Base-by-base conservation (phyloP, 768 basidiomycete genomes). In the Peribolospora baueri region DNA sequence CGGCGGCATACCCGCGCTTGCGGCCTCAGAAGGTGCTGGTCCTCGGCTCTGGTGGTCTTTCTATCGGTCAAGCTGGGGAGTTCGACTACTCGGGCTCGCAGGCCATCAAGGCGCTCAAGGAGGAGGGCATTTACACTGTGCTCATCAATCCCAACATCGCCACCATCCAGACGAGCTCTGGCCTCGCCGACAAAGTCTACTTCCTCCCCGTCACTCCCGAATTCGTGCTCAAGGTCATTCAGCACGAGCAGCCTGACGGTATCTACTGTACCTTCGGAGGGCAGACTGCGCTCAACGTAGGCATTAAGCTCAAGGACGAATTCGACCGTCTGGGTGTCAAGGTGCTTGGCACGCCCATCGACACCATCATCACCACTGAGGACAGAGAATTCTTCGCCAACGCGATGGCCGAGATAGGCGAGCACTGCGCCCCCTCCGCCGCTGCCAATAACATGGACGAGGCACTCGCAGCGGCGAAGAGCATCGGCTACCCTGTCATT, bases 71-170 rank as follows among this genome's bases (percentile, higher is more conserved):
- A 66, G 93, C 93, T 0, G 93, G 93, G 61, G 93, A 98, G 69
- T 98, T 98, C 70, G 93, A 98, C 70, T 98, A 98, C 71, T 97
- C 93, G 0, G 93, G 93, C 59, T 91, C 87, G 45, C 93, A 98
- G 67, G 91, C 93, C 9, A 91, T 98, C 75, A 98, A 98, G 70
- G 93, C 93, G 7, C 75, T 98, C 61, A 97, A 97, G 70, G 86
- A 86, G 66, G 93, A 97, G 67, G 93, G 93, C 42, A 97, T 98
- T 65, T 97, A 93, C 70, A 98, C 93, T 57, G 87, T 98, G 68
- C 79, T 98, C 67, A 78, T 98, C 62, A 97, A 97, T 69, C 91
- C 93, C 38, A 98, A 98, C 70, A 98, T 98, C 62, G 93, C 93
- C 25, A 98, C 93, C 45, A 98, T 95, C 61, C 88, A 88, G 48